Base-by-base conservation (phyloP, 139 green algal genomes). In the Eudorina sp. region DNA sequence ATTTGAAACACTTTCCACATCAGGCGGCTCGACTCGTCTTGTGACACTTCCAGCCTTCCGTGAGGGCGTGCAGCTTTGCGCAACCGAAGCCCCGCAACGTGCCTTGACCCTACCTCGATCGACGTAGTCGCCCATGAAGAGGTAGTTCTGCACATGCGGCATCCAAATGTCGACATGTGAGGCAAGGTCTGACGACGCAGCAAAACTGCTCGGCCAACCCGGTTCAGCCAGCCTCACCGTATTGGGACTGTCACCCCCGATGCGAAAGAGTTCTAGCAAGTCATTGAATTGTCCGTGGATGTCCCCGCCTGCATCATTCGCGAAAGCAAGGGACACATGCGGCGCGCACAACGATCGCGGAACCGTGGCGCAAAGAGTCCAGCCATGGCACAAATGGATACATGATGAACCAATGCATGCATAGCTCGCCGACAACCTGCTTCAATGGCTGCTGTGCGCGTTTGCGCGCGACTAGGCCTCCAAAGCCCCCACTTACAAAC, bases 51-150 rank as follows among this genome's bases (percentile, higher is more conserved):
- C 51, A 58, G 51, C 13, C 51, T 25, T 58, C 51, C 16, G 51
- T 16, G 51, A n/a, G n/a, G n/a, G n/a, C n/a, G n/a, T n/a, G n/a
- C n/a, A n/a, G n/a, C n/a, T n/a, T n/a, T n/a, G n/a, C n/a, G n/a
- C n/a, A n/a, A n/a, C n/a, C n/a, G n/a, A n/a, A n/a, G n/a, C n/a
- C n/a, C n/a, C n/a, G 51, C 51, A 58, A 58, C 16, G 51, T 16
- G 13, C 13, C 51, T 16, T 25, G 13, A 58, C 19, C 69, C 2
- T 46, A 60, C 96, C 98, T 66, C 98, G 87, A 90, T 99, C 98
- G 43, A 99, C 98, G 89, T 99, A 99, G 95, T 99, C 98, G 0
- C 98, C 98, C 97, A 99, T 99, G 91, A 99, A 99, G 36, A 99
- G 90, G 83, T 99, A 99, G 92, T 99, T 99, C 81, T 87, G 81